Percentiles rank a stretch among this genome's conserved stretches.
phyloP scores from a whole-genome alignment of 306 rosid genomes.

The Acmispon strigosus region DNA sequence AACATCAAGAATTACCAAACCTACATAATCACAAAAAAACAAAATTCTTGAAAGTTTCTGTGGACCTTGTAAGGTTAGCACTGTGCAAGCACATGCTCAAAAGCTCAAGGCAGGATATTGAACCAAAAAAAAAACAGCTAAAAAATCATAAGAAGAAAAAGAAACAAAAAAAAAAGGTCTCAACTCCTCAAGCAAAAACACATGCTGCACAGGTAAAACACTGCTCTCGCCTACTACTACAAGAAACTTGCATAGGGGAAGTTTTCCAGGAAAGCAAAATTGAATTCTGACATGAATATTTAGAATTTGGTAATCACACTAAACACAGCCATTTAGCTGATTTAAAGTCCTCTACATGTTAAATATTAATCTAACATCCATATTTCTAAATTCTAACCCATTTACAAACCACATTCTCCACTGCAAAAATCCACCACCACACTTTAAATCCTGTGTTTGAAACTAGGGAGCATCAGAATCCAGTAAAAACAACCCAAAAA shows the following conservation, averaged over 20 bases:
- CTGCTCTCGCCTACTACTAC: neutral
- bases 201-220: neutral
- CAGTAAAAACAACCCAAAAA: neutral
- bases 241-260: neutral
- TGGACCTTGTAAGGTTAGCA: neutral
- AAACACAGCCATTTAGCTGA: neutral
- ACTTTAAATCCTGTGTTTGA: neutral
- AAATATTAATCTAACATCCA: neutral
- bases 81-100: neutral
- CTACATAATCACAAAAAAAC: neutral
- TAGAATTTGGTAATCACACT: neutral
- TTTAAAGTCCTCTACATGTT: neutral
- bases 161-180: neutral
- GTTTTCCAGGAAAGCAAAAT: conserved; percentile 3
- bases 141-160: neutral
- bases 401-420: neutral
- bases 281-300: neutral
- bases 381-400: neutral
- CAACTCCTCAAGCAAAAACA: neutral
- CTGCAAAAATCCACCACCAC: neutral
- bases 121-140: neutral
- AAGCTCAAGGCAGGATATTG: neutral
- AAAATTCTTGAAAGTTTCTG: neutral
- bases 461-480: neutral
- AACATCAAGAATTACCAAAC: conserved; percentile 6